phyloP scores from a whole-genome alignment of 2,329 filamentous ascomycete genomes.

The Cladosporium sp. region DNA sequence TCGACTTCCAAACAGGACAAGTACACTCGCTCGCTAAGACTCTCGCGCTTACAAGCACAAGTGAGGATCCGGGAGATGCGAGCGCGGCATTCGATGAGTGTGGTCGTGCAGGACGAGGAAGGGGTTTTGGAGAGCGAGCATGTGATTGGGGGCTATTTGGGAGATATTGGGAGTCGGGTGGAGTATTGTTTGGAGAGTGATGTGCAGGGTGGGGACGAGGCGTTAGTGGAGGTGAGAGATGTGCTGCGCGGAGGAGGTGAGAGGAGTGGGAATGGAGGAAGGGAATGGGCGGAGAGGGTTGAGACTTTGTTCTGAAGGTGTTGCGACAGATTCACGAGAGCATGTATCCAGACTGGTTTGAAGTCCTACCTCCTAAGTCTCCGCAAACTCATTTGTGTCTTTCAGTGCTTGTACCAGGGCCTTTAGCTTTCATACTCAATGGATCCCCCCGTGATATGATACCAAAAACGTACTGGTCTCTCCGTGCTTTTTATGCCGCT shows the following conservation, averaged over 20 bases:
- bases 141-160: conserved; percentile 59
- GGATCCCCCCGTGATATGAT: too few relatives aligned
- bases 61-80: conserved; percentile 58
- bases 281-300: background rate
- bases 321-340: background rate
- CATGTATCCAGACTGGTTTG: too few relatives aligned
- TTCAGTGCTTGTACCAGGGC: too few relatives aligned
- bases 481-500: too few relatives aligned
- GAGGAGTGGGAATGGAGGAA: background rate
- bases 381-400: too few relatives aligned
- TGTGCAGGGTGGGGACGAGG: conserved; percentile 14
- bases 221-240: background rate
- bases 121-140: conserved; percentile 51
- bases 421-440: too few relatives aligned
- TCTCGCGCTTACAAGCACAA: conserved; percentile 62
- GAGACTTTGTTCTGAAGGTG: background rate
- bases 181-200: conserved; percentile 59
- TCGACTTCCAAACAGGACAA: conserved; percentile 11
- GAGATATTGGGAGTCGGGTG: conserved; percentile 56
- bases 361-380: too few relatives aligned
- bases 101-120: conserved; percentile 51
- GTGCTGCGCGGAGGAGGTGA: background rate
- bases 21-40: conserved; percentile 26
- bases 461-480: too few relatives aligned
- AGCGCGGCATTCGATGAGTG: conserved; percentile 50